Evolutionary conservation across 768 basidiomycete genomes (phyloP).

Genomic region (Trametes maxima): DNA sequence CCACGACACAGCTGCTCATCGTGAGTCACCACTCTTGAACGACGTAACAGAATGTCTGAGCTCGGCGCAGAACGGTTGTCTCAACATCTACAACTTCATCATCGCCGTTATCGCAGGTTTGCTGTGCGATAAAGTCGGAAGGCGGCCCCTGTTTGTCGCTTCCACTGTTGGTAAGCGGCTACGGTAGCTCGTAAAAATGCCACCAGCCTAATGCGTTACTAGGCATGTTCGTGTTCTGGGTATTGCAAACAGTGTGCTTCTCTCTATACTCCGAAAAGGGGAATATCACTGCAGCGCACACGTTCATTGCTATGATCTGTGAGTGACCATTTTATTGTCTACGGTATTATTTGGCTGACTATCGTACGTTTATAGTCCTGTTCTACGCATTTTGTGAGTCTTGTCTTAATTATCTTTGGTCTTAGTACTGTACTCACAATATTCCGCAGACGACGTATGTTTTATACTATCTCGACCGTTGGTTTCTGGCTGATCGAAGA

Average conservation of each 20-base stretch:
- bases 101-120: slow-evolving; percentile 53
- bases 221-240: slow-evolving; percentile 45
- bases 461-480: too few species aligned
- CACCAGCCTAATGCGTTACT: slow-evolving; percentile 14
- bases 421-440: background rate
- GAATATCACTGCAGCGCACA: slow-evolving; percentile 38
- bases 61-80: slow-evolving; percentile 48
- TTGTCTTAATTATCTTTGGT: background rate
- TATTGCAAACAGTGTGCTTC: slow-evolving; percentile 41
- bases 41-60: background rate
- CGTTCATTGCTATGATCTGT: slow-evolving; percentile 51
- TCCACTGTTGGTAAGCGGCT: slow-evolving; percentile 43
- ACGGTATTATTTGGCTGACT: background rate
- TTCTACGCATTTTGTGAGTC: slow-evolving; percentile 42
- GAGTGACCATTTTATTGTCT: slow-evolving; percentile 16
- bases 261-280: slow-evolving; percentile 34
- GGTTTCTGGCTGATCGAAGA: background rate
- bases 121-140: slow-evolving; percentile 50
- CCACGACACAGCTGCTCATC: slow-evolving; percentile 45
- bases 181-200: background rate
- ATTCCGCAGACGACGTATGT: slow-evolving; percentile 36
- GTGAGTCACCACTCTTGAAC: slow-evolving; percentile 31
- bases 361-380: slow-evolving; percentile 32
- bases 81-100: slow-evolving; percentile 59
- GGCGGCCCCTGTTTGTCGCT: slow-evolving; percentile 52